Base-by-base conservation (phyloP, 495 filamentous ascomycete genomes). In the Penicillium simplicissimum region DNA sequence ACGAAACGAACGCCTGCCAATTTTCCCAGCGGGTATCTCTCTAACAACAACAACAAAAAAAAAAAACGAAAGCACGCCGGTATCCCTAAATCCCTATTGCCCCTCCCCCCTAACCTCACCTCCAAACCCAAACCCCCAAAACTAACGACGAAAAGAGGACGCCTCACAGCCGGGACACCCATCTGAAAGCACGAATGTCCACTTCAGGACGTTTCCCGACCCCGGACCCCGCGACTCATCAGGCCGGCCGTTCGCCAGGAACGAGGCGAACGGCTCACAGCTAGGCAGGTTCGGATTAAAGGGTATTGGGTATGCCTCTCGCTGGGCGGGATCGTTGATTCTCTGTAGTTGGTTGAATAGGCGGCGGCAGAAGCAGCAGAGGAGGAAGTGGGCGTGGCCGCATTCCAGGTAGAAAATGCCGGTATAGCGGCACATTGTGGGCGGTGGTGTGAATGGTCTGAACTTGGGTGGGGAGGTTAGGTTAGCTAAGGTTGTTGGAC, bases 191-290 rank as follows among this genome's bases (percentile, higher is more conserved):
- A 60, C 23, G 23, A 43, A 28, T 21, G 37, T 28, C 52, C 59
- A 59, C 3, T 71, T 75, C 2, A 93, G 79, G 23, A 83, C 77
- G 49, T 96, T 87, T 33, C 79, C 80, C 49, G 81, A 80, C 68
- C 82, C 83, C 71, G 31, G 17, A 33, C 19, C 34, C 54, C 34
- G 0, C 19, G 28, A 5, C 7, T 35, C 33, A 11, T 28, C 15
- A 9, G 10, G 28, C 0, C 5, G 31, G 3, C 35, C 36, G 4
- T 17, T 28, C 11, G 21, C 53, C 6, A 21, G 28, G 11, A 57
- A 11, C 4, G 19, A 2, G 8, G 34, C 28, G 4, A 31, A 35
- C 3, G 67, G 67, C 54, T 63, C 38, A 13, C 66, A 71, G 52
- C 36, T 49, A 0, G 63, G 55, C 14, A 42, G 23, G 40, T 64